Base-by-base conservation (phyloP, 2,329 filamentous ascomycete species). In the Fusarium sp. region DNA sequence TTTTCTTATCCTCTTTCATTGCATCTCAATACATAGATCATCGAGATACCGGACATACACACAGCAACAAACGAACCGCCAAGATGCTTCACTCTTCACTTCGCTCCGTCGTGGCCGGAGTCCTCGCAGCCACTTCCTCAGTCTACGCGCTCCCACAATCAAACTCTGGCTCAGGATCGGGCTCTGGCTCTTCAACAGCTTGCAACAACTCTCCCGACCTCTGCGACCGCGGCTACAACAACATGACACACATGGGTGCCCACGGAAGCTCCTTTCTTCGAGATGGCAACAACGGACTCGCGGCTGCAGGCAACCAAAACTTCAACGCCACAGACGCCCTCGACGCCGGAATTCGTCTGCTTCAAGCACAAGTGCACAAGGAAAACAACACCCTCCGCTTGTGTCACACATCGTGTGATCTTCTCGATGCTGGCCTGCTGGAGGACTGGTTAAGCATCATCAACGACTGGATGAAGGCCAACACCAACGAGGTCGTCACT, bases 121-220 rank as follows among this genome's bases (percentile, higher is more conserved):
- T 62, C 37, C 59, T 74, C 51, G 66, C 66, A 27, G 69, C 68
- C 30, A 60, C 64, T 32, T 58, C 71, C 46, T 60, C 70, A 17
- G 72, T 70, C 59, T 58, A 64, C 30, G 75, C 74, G 49, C 61
- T 73, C 30, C 75, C 73, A 17, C 73, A 76, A 33, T 59, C 56
- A 25, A 65, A 33, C 49, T 62, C 74, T 11, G 62, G 43, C 13
- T 63, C 74, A 17, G 64, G 66, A 11, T 57, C 65, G 7, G 60
- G 66, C 30, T 60, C 65, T 7, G 57, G 61, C 20, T 58, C 62
- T 7, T 70, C 75, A 22, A 73, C 73, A 17, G 87, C 89, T 32
- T 96, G 93, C 85, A 96, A 96, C 81, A 95, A 95, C 82, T 93
- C 91, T 1, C 91, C 92, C 0, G 81, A 84, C 43, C 85, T 96